These are phyloP conservation scores for Phytophthora sp. DNA, from an alignment of 352 stramenopile species.

Conservation along the genomic window DNA sequence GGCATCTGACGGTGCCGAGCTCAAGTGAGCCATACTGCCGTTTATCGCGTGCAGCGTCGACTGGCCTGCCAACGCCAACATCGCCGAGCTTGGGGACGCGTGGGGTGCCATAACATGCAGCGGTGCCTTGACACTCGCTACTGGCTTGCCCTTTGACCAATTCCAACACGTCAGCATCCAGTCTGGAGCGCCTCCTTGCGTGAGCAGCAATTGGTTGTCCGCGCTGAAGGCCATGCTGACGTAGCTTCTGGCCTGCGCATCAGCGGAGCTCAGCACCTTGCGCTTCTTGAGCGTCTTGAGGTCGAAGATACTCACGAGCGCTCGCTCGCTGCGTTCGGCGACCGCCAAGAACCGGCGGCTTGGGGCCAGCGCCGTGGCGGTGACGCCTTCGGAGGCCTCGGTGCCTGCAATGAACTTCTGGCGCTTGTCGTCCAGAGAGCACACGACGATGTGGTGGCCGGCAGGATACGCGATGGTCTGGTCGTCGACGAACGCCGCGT, in stretches of 20 bases:
- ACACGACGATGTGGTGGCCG: constrained; percentile 88
- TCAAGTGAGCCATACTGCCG: constrained; percentile 30
- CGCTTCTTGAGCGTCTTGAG: constrained; percentile 90
- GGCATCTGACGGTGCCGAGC: constrained; percentile 28
- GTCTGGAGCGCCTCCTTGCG: constrained; percentile 83
- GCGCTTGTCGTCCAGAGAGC: constrained; percentile 90
- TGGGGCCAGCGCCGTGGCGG: constrained; percentile 67
- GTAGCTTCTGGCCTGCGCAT: constrained; percentile 68
- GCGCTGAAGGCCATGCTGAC: constrained; percentile 90
- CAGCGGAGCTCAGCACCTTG: constrained; percentile 82
- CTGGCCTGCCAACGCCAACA: constrained; percentile 39
- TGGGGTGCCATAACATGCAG: constrained; percentile 59
- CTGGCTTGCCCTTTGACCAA: constrained; percentile 91
- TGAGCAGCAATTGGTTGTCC: constrained; percentile 91
- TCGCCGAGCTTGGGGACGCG: constrained; percentile 49
- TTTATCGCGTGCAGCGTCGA: constrained; percentile 28
- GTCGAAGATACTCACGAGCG: constrained; percentile 87
- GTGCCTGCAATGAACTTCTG: constrained; percentile 91
- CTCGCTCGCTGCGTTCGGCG: constrained; percentile 74
- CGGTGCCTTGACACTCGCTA: constrained; percentile 77
- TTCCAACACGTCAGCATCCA: constrained; percentile 93
- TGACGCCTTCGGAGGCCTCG: constrained; percentile 77
- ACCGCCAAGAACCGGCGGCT: constrained; percentile 81
- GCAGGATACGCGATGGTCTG: constrained; percentile 85
- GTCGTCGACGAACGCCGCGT: constrained; percentile 87